These are phyloP conservation scores for Phytophthora sp. DNA, from an alignment of 352 stramenopile genomes.

Conservation along the genomic window DNA sequence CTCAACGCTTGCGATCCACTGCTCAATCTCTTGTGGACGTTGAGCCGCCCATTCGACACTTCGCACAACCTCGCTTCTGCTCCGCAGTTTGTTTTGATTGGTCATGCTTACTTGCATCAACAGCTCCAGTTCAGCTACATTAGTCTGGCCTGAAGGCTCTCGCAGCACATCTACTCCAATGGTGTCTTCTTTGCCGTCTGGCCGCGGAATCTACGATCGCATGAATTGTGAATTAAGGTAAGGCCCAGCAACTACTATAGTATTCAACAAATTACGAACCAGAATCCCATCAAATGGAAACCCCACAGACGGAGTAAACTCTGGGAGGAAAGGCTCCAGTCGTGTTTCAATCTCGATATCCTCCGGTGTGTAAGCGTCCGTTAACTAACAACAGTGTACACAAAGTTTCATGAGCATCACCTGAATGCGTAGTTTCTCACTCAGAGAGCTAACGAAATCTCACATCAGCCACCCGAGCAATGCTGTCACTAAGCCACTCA, in stretches of 20 bases:
- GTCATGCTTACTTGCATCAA: conserved; percentile 87
- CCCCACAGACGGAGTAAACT: conserved; percentile 87
- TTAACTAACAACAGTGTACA: conserved; percentile 54
- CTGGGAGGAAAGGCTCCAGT: conserved; percentile 93
- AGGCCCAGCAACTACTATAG: neutral
- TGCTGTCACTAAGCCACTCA: conserved; percentile 35
- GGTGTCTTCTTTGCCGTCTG: conserved; percentile 78
- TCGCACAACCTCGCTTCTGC: conserved; percentile 67
- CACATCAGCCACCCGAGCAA: conserved; percentile 16
- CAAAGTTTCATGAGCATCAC: conserved; percentile 6
- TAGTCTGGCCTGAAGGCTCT: conserved; percentile 89
- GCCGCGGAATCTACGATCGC: conserved; percentile 73
- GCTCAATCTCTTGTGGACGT: conserved; percentile 87
- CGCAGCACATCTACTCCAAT: conserved; percentile 87
- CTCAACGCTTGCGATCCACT: conserved; percentile 92
- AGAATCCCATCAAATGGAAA: conserved; percentile 76
- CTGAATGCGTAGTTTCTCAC: neutral
- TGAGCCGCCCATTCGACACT: conserved; percentile 91
- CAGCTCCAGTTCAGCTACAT: conserved; percentile 88
- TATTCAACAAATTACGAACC: conserved; percentile 28
- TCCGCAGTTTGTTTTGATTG: conserved; percentile 34
- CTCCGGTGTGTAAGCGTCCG: conserved; percentile 86
- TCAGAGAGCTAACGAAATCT: conserved; percentile 22
- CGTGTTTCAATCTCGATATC: conserved; percentile 90
- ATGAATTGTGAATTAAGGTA: neutral